Base-by-base conservation (phyloP, 2,329 filamentous ascomycete genomes). In the Rutstroemia sp. region DNA sequence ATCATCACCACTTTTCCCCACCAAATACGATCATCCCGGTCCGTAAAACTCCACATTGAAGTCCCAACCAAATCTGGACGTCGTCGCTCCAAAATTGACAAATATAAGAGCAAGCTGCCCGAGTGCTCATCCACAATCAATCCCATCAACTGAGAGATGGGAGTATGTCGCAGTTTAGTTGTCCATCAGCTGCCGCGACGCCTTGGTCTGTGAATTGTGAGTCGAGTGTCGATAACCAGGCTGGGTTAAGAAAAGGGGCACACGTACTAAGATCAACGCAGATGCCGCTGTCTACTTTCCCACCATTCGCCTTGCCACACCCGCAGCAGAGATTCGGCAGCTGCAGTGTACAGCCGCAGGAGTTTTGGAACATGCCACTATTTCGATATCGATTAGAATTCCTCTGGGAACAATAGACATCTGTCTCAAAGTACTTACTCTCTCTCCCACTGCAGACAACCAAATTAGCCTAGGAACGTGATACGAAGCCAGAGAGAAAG, bases 331-430 rank as follows among this genome's bases (percentile, higher is more conserved):
- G 44, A n/a, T 41, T 54, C 30, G 51, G 44, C 2, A 39, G n/a
- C 38, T 41, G 4, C 30, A 54, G 51, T 19, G 30, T 19, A n/a
- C 51, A 54, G 8, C 51, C 51, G 23, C 45, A 48, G 44, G 44
- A 19, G 44, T 9, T 49, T 41, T 54, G 51, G 44, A 54, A 54
- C 44, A 48, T 49, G 51, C 51, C 51, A 12, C 51, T 54, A 21
- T 34, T 30, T 30, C 4, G 9, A 25, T 3, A 41, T 38, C 9
- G 5, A 41, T 30, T 30, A 30, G 27, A 8, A 8, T 30, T 30
- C n/a, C n/a, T n/a, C n/a, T n/a, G n/a, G 27, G 27, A 30, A 30
- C 8, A 30, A 2, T 2, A 41, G 6, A 41, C 17, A 8, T 14
- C 17, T 41, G 17, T 14, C 17, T 41, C 6, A 10, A 16, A 5